Base-by-base conservation (phyloP, 1,139 yeast genomes). In the Zygosaccharomyces pseudobailii region DNA sequence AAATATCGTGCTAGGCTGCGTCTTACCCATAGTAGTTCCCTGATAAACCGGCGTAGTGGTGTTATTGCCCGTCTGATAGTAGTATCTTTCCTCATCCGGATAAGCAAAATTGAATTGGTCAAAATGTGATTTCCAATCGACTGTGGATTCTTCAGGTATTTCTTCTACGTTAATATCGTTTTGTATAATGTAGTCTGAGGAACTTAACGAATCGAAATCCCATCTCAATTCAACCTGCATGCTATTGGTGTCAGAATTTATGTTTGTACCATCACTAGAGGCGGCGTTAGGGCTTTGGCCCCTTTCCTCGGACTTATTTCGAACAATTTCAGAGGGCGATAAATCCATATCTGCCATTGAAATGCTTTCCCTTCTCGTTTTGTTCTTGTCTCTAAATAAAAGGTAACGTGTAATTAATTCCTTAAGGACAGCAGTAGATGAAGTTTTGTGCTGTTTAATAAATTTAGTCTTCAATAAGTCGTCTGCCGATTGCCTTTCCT, bases 401-500 rank as follows among this genome's bases (percentile, higher is more conserved):
- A 86, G 72, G 63, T 92, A 92, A 52, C 94, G 72, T 3, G 86
- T 75, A n/a, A 94, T 82, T 21, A 92, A 72, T 60, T 89, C 97
- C 52, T 83, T 81, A 50, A 94, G 67, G 1, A 79, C 68, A 2
- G 74, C 50, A 0, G 87, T 84, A 5, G 92, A 80, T 5, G 76
- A 67, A 51, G 74, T 75, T 56, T 78, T 80, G 60, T 85, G 80
- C 38, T 72, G 66, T 55, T 79, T 79, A 43, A 92, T 78, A 53
- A 90, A 84, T 62, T 79, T 85, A 47, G 90, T 77, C 61, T 83
- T 87, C 43, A 80, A 67, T 41, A 94, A 70, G 38, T 87, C 96
- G 44, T 88, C 96, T 1, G 98, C 97, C 42, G 81, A 73, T 0
- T 90, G 86, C 56, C 99, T 75, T 59, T 87, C 95, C 21, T 80